Base-by-base conservation (phyloP, 805 yeast species). In the Ogataea nitratoaversa region DNA sequence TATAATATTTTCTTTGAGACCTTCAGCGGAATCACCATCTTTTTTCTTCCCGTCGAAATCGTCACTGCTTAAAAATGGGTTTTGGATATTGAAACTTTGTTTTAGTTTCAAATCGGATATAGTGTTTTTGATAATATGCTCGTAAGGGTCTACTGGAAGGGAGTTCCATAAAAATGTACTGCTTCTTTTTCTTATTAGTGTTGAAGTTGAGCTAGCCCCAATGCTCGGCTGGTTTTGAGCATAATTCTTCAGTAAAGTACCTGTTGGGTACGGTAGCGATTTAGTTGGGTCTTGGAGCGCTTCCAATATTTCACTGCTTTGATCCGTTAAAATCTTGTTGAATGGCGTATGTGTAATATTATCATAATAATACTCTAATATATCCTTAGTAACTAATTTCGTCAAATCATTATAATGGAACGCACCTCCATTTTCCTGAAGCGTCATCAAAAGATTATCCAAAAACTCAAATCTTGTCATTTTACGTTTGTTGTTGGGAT, bases 401-500 rank as follows among this genome's bases (percentile, higher is more conserved):
- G 71, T 52, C 8, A 49, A 30, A 12, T 51, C 56, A 11, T 40
- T 50, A 2, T 32, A 43, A 3, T 41, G 37, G 2, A 37, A 27
- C 5, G 30, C 19, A 8, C 35, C 42, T 8, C 41, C 41, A 30
- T 57, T 46, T 42, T 49, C 47, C 34, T 54, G 49, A 16, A 63
- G 40, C 6, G 65, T 51, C 11, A 42, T 46, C 13, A 44, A 33
- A 19, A 60, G 42, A 38, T 59, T 76, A 32, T 70, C 68, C 13
- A 80, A 67, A 52, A 78, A 84, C 46, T 83, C 89, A 4, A 66
- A 58, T 50, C 73, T 79, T 8, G 78, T 61, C 85, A 84, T 82
- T 56, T 84, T 84, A 40, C 65, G 71, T 50, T 74, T 78, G 60
- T 83, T 83, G 55, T 74, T 79, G 16, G 72, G 70, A 60, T 84